Conservation (phyloP, 768 basidiomycete species). For the Russula emetica region DNA sequence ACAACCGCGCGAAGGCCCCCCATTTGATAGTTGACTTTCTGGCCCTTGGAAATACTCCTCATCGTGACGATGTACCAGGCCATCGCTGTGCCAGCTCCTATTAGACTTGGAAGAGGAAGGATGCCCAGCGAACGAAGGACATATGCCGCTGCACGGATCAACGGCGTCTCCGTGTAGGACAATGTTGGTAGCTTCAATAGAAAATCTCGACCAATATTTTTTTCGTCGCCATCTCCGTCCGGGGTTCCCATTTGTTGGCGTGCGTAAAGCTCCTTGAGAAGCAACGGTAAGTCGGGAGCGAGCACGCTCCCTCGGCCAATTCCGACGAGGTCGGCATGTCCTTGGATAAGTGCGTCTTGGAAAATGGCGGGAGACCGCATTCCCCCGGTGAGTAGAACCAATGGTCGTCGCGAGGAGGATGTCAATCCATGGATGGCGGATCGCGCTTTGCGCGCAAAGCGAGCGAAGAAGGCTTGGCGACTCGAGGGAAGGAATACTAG, state of each 20-base stretch:
- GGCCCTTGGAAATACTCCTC: slow-evolving; percentile 42
- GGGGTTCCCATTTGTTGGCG: not conserved
- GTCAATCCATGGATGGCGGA: slow-evolving; percentile 38
- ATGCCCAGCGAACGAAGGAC: slow-evolving; percentile 26
- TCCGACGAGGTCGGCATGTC: slow-evolving; percentile 71
- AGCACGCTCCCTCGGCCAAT: slow-evolving; percentile 65
- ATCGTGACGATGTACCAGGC: slow-evolving; percentile 69
- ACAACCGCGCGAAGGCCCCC: slow-evolving; percentile 30
- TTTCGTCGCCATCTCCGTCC: not conserved
- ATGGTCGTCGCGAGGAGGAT: slow-evolving; percentile 40
- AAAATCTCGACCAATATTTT: slow-evolving; percentile 24
- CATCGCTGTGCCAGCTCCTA: slow-evolving; percentile 59
- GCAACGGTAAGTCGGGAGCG: slow-evolving; percentile 54
- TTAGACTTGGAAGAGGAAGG: slow-evolving; percentile 43
- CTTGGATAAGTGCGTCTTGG: slow-evolving; percentile 45
- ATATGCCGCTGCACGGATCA: slow-evolving; percentile 14
- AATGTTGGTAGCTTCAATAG: slow-evolving; percentile 14
- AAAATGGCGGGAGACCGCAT: slow-evolving; percentile 58
- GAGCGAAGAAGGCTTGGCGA: slow-evolving; percentile 71
- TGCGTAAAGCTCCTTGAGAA: slow-evolving; percentile 29
- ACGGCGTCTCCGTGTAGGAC: slow-evolving; percentile 7
- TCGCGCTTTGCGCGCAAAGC: slow-evolving; percentile 58
- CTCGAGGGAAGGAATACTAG: slow-evolving; percentile 35
- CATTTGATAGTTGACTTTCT: slow-evolving; percentile 27
- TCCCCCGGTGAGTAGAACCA: slow-evolving; percentile 79